These are phyloP conservation scores for Theileria orientalis DNA, from an alignment of 169 alveolate species.

Conservation along the genomic window DNA sequence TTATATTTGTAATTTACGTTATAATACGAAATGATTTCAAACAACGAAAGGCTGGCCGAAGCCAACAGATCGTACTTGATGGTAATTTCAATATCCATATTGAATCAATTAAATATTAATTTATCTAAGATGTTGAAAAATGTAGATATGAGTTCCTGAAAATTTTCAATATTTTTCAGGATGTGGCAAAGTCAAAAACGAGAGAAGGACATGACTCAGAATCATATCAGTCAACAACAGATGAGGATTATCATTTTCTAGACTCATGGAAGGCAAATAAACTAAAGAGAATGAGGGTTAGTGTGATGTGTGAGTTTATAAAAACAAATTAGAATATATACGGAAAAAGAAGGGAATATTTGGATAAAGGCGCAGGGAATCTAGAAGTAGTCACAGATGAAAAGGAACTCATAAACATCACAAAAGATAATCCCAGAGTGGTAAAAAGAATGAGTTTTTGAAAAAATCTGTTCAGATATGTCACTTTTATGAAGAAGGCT, in stretches of 20 bases:
- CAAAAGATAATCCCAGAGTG: conserved; percentile 48
- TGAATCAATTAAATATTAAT: not conserved
- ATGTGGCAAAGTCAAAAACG: conserved; percentile 11
- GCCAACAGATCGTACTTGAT: conserved; percentile 20
- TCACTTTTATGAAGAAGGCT: conserved; percentile 62
- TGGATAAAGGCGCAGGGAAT: conserved; percentile 53
- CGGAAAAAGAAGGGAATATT: conserved; percentile 31
- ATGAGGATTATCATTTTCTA: not conserved
- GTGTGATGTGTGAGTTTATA: not conserved
- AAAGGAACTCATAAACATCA: conserved; percentile 51
- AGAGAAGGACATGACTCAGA: too few relatives aligned
- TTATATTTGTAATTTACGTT: too few relatives aligned
- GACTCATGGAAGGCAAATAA: conserved; percentile 8
- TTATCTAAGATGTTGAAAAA: not conserved
- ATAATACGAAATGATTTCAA: conserved; percentile 9
- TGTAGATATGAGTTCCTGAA: too few relatives aligned
- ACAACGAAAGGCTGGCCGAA: not conserved
- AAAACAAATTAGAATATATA: conserved; percentile 14
- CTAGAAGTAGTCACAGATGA: conserved; percentile 52
- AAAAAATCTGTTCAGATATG: conserved; percentile 12
- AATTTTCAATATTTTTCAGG: conserved; percentile 10
- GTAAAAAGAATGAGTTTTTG: not conserved
- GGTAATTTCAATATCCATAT: not conserved
- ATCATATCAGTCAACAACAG: not conserved
- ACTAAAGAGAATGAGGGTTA: conserved; percentile 14